These are phyloP conservation scores for Cladophialophora psammophila DNA, from an alignment of 2,329 filamentous ascomycete species.

Conservation along the genomic window DNA sequence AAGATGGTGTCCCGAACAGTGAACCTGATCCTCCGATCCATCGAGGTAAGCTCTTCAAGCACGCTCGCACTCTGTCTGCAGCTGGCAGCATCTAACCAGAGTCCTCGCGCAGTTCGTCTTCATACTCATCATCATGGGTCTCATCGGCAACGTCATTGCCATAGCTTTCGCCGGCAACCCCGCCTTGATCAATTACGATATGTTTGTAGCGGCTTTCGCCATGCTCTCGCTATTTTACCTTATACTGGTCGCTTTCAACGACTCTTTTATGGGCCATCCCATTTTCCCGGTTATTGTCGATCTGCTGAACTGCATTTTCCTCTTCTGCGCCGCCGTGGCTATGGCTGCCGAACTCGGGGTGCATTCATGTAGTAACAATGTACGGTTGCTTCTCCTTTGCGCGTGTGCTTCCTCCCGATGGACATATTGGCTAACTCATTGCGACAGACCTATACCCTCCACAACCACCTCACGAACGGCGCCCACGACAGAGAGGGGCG, in stretches of 20 bases:
- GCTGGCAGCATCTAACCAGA: constrained; percentile 27
- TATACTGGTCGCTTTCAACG: constrained; percentile 52
- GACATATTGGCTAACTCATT: constrained; percentile 18
- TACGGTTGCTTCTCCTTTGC: constrained; percentile 44
- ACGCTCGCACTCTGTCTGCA: not conserved
- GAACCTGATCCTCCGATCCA: constrained; percentile 51
- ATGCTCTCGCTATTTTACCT: constrained; percentile 59
- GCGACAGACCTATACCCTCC: constrained; percentile 48
- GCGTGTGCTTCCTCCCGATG: not conserved
- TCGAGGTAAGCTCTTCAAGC: constrained; percentile 47
- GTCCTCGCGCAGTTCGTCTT: constrained; percentile 60
- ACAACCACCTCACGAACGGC: constrained; percentile 57
- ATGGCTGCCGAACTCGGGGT: constrained; percentile 55
- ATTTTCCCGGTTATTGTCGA: constrained; percentile 55
- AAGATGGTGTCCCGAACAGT: constrained; percentile 52
- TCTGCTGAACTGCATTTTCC: constrained; percentile 57
- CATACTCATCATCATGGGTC: constrained; percentile 66
- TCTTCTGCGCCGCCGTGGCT: constrained; percentile 57
- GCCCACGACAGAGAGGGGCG: constrained; percentile 48
- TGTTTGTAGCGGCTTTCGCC: constrained; percentile 58
- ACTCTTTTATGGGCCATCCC: constrained; percentile 51
- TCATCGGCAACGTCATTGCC: constrained; percentile 69
- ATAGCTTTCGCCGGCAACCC: constrained; percentile 61
- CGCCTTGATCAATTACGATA: constrained; percentile 63
- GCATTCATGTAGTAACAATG: constrained; percentile 55